Base-by-base conservation (phyloP, 177 flowering plant genomes). In the Tripterygium wilfordii region DNA sequence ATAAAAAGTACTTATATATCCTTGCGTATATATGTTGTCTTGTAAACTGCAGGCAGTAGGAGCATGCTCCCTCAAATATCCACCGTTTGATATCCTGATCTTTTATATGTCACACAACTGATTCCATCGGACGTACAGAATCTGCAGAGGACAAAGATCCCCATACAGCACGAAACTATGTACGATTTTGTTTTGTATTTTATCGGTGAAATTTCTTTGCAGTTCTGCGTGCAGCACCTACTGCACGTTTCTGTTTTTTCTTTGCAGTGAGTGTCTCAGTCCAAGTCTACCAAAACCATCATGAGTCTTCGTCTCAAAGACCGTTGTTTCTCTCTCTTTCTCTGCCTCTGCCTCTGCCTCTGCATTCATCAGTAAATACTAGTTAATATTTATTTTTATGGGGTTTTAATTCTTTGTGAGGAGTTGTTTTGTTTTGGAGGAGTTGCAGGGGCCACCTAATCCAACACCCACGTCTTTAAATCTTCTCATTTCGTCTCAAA, bases 371-470 rank as follows among this genome's bases (percentile, higher is more conserved):
- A 8, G 26, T 10, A 17, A 29, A 20, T 19, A 13, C 9, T 25
- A 31, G 28, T 36, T 3, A 17, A 3, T 21, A 35, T 31, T 27
- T 26, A 10, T 20, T n/a, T 24, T 21, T 22, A 19, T 27, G 41
- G 18, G 0, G 10, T 19, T 33, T 29, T 49, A 15, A 36, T 33
- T 17, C n/a, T 28, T 48, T 37, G 14, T 21, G 23, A 13, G 17
- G 25, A 18, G 15, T 20, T 21, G 4, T 39, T 21, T 51, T 51
- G 5, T 36, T 28, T 15, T 14, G 27, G 2, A 12, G 71, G 65
- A 48, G 58, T 44, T 62, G 28, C 45, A 42, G 43, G 36, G 51
- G 45, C 61, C 67, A 63, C 66, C 67, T 38, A 65, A 61, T 61
- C 67, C 74, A 47, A 58, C 36, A 57, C 64, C 62, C 49, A 52